These are phyloP conservation scores for Verticillium alfalfae DNA, from an alignment of 2,329 filamentous ascomycete species.

Conservation along the genomic window DNA sequence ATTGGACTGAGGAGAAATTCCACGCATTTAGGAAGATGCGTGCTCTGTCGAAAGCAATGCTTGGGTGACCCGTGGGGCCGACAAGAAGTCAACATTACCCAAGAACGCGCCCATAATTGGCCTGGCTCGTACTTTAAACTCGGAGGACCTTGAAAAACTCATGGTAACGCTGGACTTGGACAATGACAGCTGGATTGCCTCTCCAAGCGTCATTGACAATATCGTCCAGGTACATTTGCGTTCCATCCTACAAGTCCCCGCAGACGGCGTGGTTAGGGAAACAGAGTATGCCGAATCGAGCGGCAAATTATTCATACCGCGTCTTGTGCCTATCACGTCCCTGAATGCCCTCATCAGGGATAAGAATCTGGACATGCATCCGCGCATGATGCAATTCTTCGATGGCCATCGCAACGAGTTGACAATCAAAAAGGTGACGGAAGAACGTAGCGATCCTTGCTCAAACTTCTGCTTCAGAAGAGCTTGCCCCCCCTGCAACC, in stretches of 20 bases:
- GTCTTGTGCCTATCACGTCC: slow-evolving; percentile 29
- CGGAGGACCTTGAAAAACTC: slow-evolving; percentile 38
- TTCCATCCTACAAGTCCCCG: slow-evolving; percentile 12
- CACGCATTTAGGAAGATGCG: slow-evolving; percentile 32
- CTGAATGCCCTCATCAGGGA: slow-evolving; percentile 42
- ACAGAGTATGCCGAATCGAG: slow-evolving; percentile 36
- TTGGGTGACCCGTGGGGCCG: slow-evolving; percentile 44
- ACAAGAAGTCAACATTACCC: slow-evolving; percentile 27
- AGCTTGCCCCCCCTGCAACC: neutral
- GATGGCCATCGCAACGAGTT: neutral
- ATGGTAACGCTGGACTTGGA: slow-evolving; percentile 38
- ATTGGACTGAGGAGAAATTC: slow-evolving; percentile 33
- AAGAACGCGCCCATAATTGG: slow-evolving; percentile 34
- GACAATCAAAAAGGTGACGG: neutral
- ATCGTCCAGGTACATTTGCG: slow-evolving; percentile 19
- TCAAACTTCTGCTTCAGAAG: neutral
- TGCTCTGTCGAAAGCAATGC: slow-evolving; percentile 25
- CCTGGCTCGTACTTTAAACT: slow-evolving; percentile 40
- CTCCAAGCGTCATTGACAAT: slow-evolving; percentile 6
- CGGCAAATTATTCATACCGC: slow-evolving; percentile 35
- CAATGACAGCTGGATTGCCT: slow-evolving; percentile 12
- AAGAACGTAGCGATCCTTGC: neutral
- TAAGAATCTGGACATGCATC: neutral
- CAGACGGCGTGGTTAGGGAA: slow-evolving; percentile 18
- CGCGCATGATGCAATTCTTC: neutral